Conservation (phyloP, 2,329 filamentous ascomycete species). For the Apiospora sp. region DNA sequence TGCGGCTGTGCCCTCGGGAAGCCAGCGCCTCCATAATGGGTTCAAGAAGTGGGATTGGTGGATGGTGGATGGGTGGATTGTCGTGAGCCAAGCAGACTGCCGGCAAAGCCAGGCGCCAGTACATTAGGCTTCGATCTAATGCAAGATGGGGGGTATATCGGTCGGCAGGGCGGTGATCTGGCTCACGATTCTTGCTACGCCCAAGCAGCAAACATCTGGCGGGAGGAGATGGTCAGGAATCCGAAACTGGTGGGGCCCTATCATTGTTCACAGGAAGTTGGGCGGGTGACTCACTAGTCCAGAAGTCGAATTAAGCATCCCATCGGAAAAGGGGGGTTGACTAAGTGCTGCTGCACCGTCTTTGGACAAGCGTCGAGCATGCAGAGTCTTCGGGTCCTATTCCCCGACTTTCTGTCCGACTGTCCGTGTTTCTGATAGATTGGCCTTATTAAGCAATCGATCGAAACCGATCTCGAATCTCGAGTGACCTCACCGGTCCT, state of each 20-base stretch:
- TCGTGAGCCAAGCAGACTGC: background rate
- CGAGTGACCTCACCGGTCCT: slow-evolving; percentile 9
- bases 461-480: background rate
- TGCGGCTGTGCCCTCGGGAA: no score
- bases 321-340: background rate
- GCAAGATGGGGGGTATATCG: slow-evolving; percentile 5
- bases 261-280: background rate
- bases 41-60: no score
- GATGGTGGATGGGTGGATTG: no score
- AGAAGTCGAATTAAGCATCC: background rate
- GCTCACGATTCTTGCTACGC: background rate
- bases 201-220: background rate
- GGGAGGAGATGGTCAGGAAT: background rate
- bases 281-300: background rate
- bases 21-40: no score
- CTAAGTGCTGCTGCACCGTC: background rate
- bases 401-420: background rate
- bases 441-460: slow-evolving; percentile 18
- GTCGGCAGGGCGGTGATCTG: background rate
- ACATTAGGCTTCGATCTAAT: slow-evolving; percentile 7
- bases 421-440: slow-evolving; percentile 3
- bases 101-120: background rate
- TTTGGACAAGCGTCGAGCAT: background rate
- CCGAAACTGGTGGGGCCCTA: background rate
- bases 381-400: background rate